Percentiles rank a stretch among this genome's conserved stretches.
These are phyloP conservation scores for Vaccinium vitisidaea DNA, from an alignment of 148 eudicot genomes.

Conservation along the genomic window DNA sequence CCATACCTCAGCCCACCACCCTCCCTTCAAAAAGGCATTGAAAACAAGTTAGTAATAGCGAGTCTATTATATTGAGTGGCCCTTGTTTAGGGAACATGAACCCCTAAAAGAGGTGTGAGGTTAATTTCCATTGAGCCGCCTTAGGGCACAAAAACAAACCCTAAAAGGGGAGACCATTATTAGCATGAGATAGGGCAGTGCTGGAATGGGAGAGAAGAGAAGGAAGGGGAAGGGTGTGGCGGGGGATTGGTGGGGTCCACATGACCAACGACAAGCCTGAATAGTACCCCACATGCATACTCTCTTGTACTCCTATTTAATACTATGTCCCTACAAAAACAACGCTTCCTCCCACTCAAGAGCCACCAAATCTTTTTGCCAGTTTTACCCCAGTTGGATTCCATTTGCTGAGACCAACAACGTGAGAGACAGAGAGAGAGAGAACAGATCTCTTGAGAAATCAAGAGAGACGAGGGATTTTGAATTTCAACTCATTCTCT, in stretches of 20 bases:
- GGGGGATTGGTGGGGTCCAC: slow-evolving; percentile 1
- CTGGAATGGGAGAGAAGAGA: background rate
- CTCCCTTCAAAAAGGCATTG: background rate
- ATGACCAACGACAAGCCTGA: background rate
- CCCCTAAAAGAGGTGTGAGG: no score
- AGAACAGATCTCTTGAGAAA: background rate
- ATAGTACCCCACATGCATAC: background rate
- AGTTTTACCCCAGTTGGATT: slow-evolving; percentile 8
- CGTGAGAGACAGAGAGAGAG: background rate
- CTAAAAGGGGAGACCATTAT: background rate
- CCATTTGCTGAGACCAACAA: background rate
- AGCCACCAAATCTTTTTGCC: slow-evolving; percentile 25
- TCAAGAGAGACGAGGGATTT: background rate
- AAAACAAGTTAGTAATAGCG: background rate
- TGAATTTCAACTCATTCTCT: background rate
- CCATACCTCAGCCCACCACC: no score
- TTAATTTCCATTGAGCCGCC: background rate
- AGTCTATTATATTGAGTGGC: no score
- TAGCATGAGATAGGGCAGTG: background rate
- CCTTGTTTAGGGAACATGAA: background rate
- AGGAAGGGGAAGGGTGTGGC: background rate
- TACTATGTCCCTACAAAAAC: slow-evolving; percentile 11
- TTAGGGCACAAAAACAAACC: background rate
- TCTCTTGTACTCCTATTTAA: background rate
- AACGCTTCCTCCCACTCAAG: slow-evolving; percentile 37